Evolutionary conservation across 2,329 filamentous ascomycete species (phyloP), one percentile per base, ranked within the genome.

Genomic region (Bipolaris cookei): DNA sequence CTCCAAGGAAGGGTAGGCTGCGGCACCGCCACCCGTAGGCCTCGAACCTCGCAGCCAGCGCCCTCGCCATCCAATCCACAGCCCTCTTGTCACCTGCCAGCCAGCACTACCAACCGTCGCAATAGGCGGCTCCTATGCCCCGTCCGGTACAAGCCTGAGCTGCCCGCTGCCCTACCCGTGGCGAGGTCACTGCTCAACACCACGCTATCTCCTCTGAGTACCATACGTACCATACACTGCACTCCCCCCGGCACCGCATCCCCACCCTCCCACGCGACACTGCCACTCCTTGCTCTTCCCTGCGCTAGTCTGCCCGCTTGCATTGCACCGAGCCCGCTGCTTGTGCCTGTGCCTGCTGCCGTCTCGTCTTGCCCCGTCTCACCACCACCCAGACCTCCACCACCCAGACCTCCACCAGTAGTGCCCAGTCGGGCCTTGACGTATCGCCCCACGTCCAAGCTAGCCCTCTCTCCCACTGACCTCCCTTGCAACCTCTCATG

Each of bases 251-350:
- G 51, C 14, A 45, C 56, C 51, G 46, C 35, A 20, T 44, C 39
- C 37, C 38, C 46, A 38, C 43, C 52, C 23, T 46, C 34, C 13
- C 49, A 32, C 51, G 48, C 54, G 39, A 43, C 38, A 38, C 21
- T 43, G 38, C 48, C 30, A 14, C 28, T 53, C 50, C 60, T 48
- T 45, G 58, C 51, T 30, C 28, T 56, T 44, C 49, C 47, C 57
- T 49, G 46, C 69, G 63, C 67, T 64, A 67, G 47, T 23, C 63
- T 62, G 43, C 25, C 62, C 46, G 37, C 42, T 51, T 64, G 42
- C 52, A 46, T 45, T 55, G 38, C 45, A 35, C 63, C 58, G 54
- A 62, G 57, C 55, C 59, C 56, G 59, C 62, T 64, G 63, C 67
- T 60, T 68, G 41, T 32, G 23, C 23, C 25, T 4, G 10, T 28